phyloP scores from a whole-genome alignment of 2,329 filamentous ascomycete genomes.

The Cytospora piceae region DNA sequence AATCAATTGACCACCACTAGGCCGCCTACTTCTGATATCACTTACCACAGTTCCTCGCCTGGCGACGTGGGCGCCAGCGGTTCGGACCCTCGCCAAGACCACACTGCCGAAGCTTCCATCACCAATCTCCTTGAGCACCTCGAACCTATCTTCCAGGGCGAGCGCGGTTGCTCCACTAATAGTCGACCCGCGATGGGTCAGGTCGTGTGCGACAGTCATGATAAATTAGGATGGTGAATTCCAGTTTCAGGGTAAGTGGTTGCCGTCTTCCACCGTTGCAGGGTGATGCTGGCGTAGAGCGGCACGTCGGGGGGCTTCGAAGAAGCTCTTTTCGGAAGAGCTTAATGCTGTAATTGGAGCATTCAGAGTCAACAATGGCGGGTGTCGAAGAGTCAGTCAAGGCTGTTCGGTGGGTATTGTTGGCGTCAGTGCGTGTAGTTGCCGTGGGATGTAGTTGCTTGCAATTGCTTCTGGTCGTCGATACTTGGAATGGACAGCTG shows the following conservation, averaged over 20 bases:
- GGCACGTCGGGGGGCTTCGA: constrained; percentile 30
- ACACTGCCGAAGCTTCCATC: constrained; percentile 99
- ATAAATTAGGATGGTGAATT: constrained; percentile 37
- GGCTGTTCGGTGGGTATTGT: constrained; percentile 12
- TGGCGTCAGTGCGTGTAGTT: constrained; percentile 6
- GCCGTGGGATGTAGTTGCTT: constrained; percentile 9
- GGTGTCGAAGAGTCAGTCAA: constrained; percentile 23
- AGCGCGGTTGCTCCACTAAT: constrained; percentile 52
- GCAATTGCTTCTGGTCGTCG: constrained; percentile 13
- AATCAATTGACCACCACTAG: neutral
- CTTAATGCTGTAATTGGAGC: constrained; percentile 28
- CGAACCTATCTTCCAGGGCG: constrained; percentile 90
- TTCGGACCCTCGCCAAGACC: constrained; percentile 85
- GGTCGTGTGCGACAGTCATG: constrained; percentile 80
- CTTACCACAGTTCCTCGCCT: constrained; percentile 90
- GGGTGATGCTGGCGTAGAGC: constrained; percentile 23
- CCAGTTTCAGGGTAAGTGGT: constrained; percentile 32
- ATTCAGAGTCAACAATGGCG: constrained; percentile 26
- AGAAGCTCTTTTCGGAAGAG: constrained; percentile 30
- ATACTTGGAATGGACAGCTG: constrained; percentile 20
- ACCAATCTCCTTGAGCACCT: constrained; percentile 96
- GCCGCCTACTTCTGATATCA: constrained; percentile 33
- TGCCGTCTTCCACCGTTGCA: constrained; percentile 17
- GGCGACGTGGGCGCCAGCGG: constrained; percentile 85
- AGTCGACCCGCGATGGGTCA: constrained; percentile 69